Evolutionary conservation across 2,329 filamentous ascomycete species (phyloP), one percentile per base, ranked within the genome.

Genomic region (Fusarium virguliforme): DNA sequence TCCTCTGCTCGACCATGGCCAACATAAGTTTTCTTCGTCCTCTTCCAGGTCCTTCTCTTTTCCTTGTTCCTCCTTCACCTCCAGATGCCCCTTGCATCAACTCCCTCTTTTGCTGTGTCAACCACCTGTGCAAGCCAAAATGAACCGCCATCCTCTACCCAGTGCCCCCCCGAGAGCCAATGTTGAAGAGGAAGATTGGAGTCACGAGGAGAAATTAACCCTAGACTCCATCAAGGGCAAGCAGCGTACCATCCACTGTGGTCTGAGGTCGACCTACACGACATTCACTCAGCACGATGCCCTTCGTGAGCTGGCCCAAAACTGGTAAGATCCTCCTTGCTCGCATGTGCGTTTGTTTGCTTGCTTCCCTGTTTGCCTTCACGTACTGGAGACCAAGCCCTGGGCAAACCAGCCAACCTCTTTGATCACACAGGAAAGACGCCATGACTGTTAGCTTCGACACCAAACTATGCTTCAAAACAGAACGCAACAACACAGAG

Each of bases 231-330:
- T 43, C 30, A 9, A 37, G 8, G 18, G 18, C 18, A 13, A 18
- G 4, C 26, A 13, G 22, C 2, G 28, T 10, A 46, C 26, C 12
- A 35, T 50, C 4, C 13, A 15, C 22, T 30, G 53, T 15, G 24
- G 15, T 7, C 32, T 56, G n/a, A 41, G 7, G 9, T 37, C 62
- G 6, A 50, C 15, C 8, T 72, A 69, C 58, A 66, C 64, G 6
- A 50, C 60, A 18, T 74, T 68, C 66, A 43, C 40, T 2, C 60
- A 66, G 4, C 37, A 59, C 10, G 74, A 79, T 59, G 78, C 78
- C 6, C 80, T 81, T 28, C 73, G 78, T 15, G 79, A 80, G 64
- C 61, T 80, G 4, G 67, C 79, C 22, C 78, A 79, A 51, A 80
- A 80, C 62, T 81, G 78, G 79, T 77, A 67, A 32, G 50, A 24